Evolutionary conservation across 768 basidiomycete species (phyloP).

Genomic region (Suillus subalutaceus): DNA sequence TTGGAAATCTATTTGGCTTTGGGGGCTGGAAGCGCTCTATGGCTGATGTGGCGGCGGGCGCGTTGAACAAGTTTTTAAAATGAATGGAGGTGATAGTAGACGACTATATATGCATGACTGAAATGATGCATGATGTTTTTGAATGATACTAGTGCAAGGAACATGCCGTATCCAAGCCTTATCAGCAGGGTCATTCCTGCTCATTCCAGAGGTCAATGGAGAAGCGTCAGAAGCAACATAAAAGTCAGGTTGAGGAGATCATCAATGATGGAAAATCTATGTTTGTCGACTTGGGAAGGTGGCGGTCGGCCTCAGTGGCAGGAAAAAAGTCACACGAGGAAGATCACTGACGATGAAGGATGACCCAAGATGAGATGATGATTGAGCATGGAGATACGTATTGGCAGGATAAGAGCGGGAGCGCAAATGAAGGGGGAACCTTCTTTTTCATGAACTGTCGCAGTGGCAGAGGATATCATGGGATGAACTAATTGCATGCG

Average conservation of each 20-base stretch:
- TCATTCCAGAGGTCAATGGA: neutral
- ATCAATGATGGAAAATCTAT: slow-evolving; percentile 2
- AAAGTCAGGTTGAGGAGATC: neutral
- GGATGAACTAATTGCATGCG: neutral
- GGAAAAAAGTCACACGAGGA: neutral
- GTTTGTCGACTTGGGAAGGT: neutral
- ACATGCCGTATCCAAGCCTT: neutral
- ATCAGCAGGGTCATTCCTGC: neutral
- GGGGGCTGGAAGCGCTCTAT: neutral
- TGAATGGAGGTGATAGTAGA: neutral
- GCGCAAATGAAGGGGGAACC: slow-evolving; percentile 1
- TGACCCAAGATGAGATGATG: neutral
- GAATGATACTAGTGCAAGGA: neutral
- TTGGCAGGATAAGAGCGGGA: slow-evolving; percentile 5
- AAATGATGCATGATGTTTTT: neutral
- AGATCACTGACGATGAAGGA: neutral
- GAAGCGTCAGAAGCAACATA: neutral
- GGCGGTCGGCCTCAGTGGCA: slow-evolving; percentile 7
- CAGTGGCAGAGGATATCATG: neutral
- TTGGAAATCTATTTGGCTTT: neutral
- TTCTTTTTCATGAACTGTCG: neutral
- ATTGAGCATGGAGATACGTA: neutral
- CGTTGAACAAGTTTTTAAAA: neutral
- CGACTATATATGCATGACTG: neutral
- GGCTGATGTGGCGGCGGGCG: neutral